These are phyloP conservation scores for Iris pallida DNA, from an alignment of 116 monocot species.

Conservation along the genomic window DNA sequence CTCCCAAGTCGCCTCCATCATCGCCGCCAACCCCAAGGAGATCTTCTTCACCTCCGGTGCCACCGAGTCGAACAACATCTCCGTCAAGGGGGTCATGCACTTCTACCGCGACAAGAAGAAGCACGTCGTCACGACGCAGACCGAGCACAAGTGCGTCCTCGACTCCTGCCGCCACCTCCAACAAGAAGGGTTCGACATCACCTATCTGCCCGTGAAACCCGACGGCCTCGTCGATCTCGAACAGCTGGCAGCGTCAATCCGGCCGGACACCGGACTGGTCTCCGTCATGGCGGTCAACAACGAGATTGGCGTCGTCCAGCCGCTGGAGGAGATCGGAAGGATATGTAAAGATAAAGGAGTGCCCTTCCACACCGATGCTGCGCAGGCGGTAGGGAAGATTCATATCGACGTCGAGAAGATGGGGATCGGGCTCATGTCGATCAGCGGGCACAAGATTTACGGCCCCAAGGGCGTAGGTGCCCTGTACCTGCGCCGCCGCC, in stretches of 20 bases:
- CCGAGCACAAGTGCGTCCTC: slow-evolving; percentile 97
- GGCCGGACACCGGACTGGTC: slow-evolving; percentile 74
- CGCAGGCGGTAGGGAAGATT: slow-evolving; percentile 86
- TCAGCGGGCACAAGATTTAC: slow-evolving; percentile 89
- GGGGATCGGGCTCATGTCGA: slow-evolving; percentile 81
- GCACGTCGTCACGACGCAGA: slow-evolving; percentile 83
- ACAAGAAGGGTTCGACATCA: slow-evolving; percentile 84
- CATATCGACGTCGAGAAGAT: slow-evolving; percentile 73
- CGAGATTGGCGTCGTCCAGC: slow-evolving; percentile 92
- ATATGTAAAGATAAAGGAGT: slow-evolving; percentile 69
- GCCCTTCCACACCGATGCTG: slow-evolving; percentile 82
- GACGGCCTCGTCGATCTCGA: slow-evolving; percentile 78
- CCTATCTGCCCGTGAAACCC: slow-evolving; percentile 71
- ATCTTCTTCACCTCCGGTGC: slow-evolving; percentile 96
- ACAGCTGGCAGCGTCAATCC: slow-evolving; percentile 40
- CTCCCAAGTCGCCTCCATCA: slow-evolving; percentile 55
- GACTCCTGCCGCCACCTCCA: slow-evolving; percentile 91
- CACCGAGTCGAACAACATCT: slow-evolving; percentile 93
- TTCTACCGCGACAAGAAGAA: slow-evolving; percentile 67
- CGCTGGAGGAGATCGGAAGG: slow-evolving; percentile 76
- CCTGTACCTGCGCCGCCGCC: slow-evolving; percentile 69
- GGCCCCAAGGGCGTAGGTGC: slow-evolving; percentile 92
- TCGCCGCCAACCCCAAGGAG: slow-evolving; percentile 78
- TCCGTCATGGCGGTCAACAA: slow-evolving; percentile 93
- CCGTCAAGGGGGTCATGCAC: slow-evolving; percentile 78